Percentiles rank a stretch among this genome's conserved stretches.
These are phyloP conservation scores for Hirsutella minnesotensis DNA, from an alignment of 2,329 filamentous ascomycete species.

Conservation along the genomic window DNA sequence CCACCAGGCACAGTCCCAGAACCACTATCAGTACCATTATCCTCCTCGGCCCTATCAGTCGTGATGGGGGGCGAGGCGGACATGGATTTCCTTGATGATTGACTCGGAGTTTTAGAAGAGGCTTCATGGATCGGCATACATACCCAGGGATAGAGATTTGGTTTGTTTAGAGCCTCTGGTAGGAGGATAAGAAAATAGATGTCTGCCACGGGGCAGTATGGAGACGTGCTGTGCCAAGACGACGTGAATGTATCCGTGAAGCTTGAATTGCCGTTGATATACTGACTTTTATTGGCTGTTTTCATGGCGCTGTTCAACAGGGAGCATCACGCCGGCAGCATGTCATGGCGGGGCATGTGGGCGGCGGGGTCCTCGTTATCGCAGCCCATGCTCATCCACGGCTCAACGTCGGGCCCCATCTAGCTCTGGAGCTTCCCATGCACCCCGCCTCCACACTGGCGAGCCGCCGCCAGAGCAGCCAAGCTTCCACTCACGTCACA, in stretches of 20 bases:
- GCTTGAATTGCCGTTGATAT: no score
- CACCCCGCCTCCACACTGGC: neutral
- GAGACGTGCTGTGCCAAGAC: neutral
- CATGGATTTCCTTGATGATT: neutral
- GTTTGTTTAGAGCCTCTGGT: neutral
- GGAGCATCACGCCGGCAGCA: no score
- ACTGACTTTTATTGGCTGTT: no score
- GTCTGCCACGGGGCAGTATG: neutral
- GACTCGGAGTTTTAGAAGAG: neutral
- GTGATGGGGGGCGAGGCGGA: no score
- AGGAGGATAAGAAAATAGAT: neutral
- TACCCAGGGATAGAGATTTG: neutral
- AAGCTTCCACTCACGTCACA: neutral
- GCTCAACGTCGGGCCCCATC: neutral
- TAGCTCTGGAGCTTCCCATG: no score
- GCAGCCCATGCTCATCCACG: neutral
- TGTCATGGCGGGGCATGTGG: no score
- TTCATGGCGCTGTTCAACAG: no score
- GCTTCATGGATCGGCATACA: neutral
- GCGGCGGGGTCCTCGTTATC: no score
- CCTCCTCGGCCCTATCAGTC: no score
- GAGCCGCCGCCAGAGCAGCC: neutral
- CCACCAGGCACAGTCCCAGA: neutral
- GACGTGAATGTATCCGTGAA: neutral
- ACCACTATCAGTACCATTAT: no score